Evolutionary conservation across 1,284 basidiomycete genomes (phyloP).

Genomic region (Xerocomus nothofagi): DNA sequence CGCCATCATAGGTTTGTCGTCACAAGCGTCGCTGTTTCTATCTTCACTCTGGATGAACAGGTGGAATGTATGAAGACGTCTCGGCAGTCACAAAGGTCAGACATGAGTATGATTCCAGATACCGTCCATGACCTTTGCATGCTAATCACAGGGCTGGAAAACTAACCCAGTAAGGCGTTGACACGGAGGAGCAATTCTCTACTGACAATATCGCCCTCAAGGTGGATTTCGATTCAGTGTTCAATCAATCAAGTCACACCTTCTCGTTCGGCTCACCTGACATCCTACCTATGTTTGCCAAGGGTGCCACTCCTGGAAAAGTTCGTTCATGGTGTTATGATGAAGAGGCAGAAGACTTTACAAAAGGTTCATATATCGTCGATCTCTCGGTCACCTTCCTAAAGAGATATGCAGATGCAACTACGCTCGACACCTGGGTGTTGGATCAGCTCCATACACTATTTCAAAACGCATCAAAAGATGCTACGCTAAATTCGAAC

Average conservation of each 20-base stretch:
- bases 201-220: conserved; percentile 28
- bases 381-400: not conserved
- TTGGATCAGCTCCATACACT: conserved; percentile 63
- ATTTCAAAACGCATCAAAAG: conserved; percentile 60
- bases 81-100: conserved; percentile 83
- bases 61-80: conserved; percentile 92
- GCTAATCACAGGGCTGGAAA: conserved; percentile 72
- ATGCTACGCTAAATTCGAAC: conserved; percentile 48
- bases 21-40: not conserved
- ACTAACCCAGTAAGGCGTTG: conserved; percentile 69
- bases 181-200: not conserved
- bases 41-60: conserved; percentile 35
- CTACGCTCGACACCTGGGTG: conserved; percentile 79
- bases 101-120: not conserved
- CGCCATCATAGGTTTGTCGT: conserved; percentile 72
- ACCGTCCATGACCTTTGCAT: conserved; percentile 7
- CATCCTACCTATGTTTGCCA: conserved; percentile 86
- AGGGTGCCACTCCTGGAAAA: conserved; percentile 68
- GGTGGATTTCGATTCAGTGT: conserved; percentile 88
- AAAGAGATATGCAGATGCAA: conserved; percentile 58
- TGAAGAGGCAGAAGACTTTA: conserved; percentile 82
- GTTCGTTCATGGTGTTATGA: conserved; percentile 79
- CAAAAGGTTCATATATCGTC: conserved; percentile 55
- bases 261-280: conserved; percentile 90
- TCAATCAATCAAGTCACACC: conserved; percentile 79